A percentile compares a stretch with the other conserved stretches of the same genome.
Conservation (phyloP, 1,284 basidiomycete species). For the Leccinum subrobustum region DNA sequence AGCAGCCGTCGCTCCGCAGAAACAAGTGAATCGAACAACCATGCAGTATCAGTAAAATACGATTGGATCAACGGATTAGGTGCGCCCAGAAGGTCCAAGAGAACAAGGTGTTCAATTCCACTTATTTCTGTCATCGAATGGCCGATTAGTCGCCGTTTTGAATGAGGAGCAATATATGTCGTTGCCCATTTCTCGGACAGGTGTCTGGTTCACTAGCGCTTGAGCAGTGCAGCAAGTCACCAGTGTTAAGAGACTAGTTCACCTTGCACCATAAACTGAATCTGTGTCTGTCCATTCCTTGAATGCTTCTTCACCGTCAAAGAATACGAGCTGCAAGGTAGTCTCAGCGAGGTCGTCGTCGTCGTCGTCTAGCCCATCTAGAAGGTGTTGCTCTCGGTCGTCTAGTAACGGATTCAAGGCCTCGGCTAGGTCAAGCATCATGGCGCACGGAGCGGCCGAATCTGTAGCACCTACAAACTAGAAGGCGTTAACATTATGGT, state of each 20-base stretch:
- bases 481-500: slow-evolving; percentile 8
- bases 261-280: slow-evolving; percentile 93
- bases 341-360: slow-evolving; percentile 61
- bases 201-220: slow-evolving; percentile 51
- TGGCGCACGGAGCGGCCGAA: slow-evolving; percentile 93
- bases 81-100: slow-evolving; percentile 88
- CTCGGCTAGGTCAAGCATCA: slow-evolving; percentile 89
- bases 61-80: slow-evolving; percentile 69
- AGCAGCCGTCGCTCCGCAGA: slow-evolving; percentile 68
- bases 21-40: slow-evolving; percentile 80
- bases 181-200: slow-evolving; percentile 81
- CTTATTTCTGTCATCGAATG: slow-evolving; percentile 62
- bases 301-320: slow-evolving; percentile 99
- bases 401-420: slow-evolving; percentile 71
- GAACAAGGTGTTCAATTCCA: slow-evolving; percentile 84
- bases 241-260: neutral
- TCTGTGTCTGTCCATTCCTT: slow-evolving; percentile 86
- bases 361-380: slow-evolving; percentile 63
- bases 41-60: slow-evolving; percentile 86
- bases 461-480: slow-evolving; percentile 98
- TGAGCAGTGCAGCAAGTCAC: neutral
- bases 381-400: slow-evolving; percentile 54
- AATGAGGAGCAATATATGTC: slow-evolving; percentile 60
- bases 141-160: slow-evolving; percentile 59
- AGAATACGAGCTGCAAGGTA: slow-evolving; percentile 93